Percentiles rank a stretch among this genome's conserved stretches.
Conservation (phyloP, 2,329 filamentous ascomycete genomes). For the Niveomyces coronatus region DNA sequence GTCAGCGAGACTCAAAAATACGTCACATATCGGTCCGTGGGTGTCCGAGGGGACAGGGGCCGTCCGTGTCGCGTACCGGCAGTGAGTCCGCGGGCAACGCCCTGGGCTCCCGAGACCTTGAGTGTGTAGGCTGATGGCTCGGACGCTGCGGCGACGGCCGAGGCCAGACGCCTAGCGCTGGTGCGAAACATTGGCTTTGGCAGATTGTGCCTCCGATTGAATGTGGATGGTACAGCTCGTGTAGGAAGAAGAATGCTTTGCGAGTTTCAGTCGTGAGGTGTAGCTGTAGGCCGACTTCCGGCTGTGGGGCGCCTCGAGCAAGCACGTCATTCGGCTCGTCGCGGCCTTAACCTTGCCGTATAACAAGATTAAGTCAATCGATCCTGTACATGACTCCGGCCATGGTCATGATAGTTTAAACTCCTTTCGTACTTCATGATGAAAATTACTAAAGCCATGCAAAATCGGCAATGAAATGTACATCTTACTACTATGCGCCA, state of each 20-base stretch:
- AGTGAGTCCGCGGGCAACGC: constrained; percentile 65
- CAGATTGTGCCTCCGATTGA: constrained; percentile 3
- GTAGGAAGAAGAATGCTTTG: background rate
- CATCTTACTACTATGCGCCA: constrained; percentile 9
- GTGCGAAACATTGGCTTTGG: constrained; percentile 53
- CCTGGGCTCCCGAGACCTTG: constrained; percentile 69
- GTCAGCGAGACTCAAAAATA: background rate
- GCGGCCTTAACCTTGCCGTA: constrained; percentile 4
- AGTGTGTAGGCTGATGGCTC: constrained; percentile 49
- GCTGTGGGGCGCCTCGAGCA: constrained; percentile 2
- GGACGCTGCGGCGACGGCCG: constrained; percentile 38
- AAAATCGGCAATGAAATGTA: background rate
- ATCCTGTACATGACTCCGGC: too few species aligned
- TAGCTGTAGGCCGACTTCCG: constrained; percentile 4
- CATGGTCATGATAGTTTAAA: too few species aligned
- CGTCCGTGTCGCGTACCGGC: constrained; percentile 54
- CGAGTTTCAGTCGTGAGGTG: too few species aligned
- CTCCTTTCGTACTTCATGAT: too few species aligned
- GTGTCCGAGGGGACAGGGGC: too few species aligned
- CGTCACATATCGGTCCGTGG: too few species aligned
- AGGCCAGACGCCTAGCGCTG: constrained; percentile 50
- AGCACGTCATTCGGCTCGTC: constrained; percentile 10
- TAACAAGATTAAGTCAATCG: too few species aligned
- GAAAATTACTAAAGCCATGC: too few species aligned
- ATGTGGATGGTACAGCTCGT: background rate